These are phyloP conservation scores for Wickerhamomyces canadensis DNA, from an alignment of 805 yeast genomes.

Conservation along the genomic window DNA sequence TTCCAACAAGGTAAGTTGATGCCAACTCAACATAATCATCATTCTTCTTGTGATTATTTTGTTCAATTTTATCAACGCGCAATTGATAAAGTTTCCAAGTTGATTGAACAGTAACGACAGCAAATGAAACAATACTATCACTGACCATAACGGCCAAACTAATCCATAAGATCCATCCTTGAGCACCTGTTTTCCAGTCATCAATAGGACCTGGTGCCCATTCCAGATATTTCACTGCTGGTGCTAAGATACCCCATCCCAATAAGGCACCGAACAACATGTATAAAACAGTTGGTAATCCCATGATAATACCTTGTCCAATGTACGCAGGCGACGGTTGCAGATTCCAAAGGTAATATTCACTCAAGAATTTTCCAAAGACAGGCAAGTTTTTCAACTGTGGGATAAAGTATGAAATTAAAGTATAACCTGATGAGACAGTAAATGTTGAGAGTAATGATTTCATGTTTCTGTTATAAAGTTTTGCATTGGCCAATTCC, in stretches of 20 bases:
- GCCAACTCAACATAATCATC: constrained; percentile 23
- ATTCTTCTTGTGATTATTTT: neutral
- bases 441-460: constrained; percentile 56
- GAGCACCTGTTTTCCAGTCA: constrained; percentile 92
- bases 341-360: constrained; percentile 71
- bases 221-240: constrained; percentile 56
- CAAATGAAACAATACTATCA: constrained; percentile 79
- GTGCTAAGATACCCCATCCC: constrained; percentile 94
- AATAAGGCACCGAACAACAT: constrained; percentile 86
- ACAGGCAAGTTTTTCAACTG: constrained; percentile 62
- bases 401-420: constrained; percentile 70
- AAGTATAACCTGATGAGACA: constrained; percentile 67
- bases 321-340: constrained; percentile 97
- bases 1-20: constrained; percentile 44
- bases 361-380: constrained; percentile 62
- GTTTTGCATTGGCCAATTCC: constrained; percentile 21
- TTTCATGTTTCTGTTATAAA: constrained; percentile 53
- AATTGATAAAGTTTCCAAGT: constrained; percentile 18
- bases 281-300: constrained; percentile 81
- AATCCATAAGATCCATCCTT: constrained; percentile 97
- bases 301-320: constrained; percentile 98
- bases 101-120: constrained; percentile 51
- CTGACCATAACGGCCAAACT: constrained; percentile 90
- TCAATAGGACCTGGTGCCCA: constrained; percentile 92
- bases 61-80: neutral